Evolutionary conservation across 352 stramenopile species (phyloP).

Genomic region (Bremia lactucae): DNA sequence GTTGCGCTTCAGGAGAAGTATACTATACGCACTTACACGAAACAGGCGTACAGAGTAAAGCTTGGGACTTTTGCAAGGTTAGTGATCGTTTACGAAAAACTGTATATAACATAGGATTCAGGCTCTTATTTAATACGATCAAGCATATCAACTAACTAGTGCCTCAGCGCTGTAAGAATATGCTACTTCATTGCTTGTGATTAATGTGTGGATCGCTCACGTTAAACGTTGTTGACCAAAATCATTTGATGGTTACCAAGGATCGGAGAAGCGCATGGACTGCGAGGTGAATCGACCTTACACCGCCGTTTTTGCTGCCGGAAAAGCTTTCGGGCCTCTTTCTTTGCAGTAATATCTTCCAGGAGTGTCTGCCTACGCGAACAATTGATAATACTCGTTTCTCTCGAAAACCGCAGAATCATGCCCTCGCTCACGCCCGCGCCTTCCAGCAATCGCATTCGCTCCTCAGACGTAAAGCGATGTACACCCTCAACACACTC

Average conservation of each 20-base stretch:
- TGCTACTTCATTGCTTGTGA: too few species aligned
- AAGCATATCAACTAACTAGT: too few species aligned
- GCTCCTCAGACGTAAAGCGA: constrained; percentile 41
- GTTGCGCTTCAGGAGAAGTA: too few species aligned
- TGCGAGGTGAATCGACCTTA: constrained; percentile 12
- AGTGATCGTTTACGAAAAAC: too few species aligned
- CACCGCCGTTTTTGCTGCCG: constrained; percentile 5
- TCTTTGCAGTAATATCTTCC: constrained; percentile 28
- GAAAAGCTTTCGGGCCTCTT: constrained; percentile 19
- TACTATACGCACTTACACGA: too few species aligned
- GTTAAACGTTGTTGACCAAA: constrained; percentile 37
- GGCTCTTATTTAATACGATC: too few species aligned
- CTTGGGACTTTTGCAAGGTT: too few species aligned
- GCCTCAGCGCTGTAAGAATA: too few species aligned
- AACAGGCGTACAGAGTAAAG: too few species aligned
- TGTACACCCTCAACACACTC: constrained; percentile 47
- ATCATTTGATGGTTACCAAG: constrained; percentile 32
- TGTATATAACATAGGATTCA: too few species aligned
- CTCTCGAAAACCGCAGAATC: constrained; percentile 52
- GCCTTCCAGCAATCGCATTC: constrained; percentile 34
- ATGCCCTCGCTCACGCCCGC: constrained; percentile 50
- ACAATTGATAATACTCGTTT: constrained; percentile 55
- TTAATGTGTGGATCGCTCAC: too few species aligned
- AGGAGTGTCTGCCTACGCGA: constrained; percentile 38
- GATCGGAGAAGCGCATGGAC: constrained; percentile 23